A percentile compares a stretch with the other conserved stretches of the same genome.
phyloP scores from a whole-genome alignment of 768 basidiomycete genomes.

The Clathrus columnatus region DNA sequence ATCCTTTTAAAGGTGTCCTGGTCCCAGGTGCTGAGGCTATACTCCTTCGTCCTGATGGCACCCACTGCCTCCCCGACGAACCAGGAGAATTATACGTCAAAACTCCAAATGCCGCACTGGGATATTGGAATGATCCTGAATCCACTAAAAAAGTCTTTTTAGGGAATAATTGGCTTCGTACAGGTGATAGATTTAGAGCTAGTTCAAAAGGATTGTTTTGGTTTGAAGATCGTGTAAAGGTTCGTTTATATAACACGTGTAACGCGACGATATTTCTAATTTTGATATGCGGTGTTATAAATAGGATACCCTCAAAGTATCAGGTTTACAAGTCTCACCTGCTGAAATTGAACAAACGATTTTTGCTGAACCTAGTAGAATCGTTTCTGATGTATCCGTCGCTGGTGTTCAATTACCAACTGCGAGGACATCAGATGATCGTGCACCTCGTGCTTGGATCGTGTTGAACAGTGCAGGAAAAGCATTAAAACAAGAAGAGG shows the following conservation, averaged over 20 bases:
- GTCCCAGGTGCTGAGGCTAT: slow-evolving; percentile 56
- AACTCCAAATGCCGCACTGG: slow-evolving; percentile 19
- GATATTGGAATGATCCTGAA: slow-evolving; percentile 64
- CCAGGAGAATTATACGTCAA: slow-evolving; percentile 57
- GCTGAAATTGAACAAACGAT: slow-evolving; percentile 65
- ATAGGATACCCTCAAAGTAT: slow-evolving; percentile 73
- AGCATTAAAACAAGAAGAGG: slow-evolving; percentile 31
- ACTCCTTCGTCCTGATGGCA: slow-evolving; percentile 49
- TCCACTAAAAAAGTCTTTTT: slow-evolving; percentile 60
- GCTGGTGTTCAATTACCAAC: slow-evolving; percentile 58
- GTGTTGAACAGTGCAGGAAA: slow-evolving; percentile 53
- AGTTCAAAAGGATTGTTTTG: slow-evolving; percentile 55
- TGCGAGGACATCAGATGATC: slow-evolving; percentile 43
- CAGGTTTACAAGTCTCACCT: slow-evolving; percentile 73
- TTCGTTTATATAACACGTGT: slow-evolving; percentile 17
- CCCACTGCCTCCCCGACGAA: slow-evolving; percentile 44
- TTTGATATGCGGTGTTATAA: not conserved
- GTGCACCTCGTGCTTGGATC: slow-evolving; percentile 71
- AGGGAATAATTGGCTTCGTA: slow-evolving; percentile 61
- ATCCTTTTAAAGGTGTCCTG: slow-evolving; percentile 37
- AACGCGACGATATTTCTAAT: too few relatives aligned
- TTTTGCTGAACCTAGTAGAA: slow-evolving; percentile 48
- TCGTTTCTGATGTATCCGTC: slow-evolving; percentile 61
- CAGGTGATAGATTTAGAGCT: slow-evolving; percentile 61
- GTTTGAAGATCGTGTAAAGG: slow-evolving; percentile 71